A percentile compares a stretch with the other conserved stretches of the same genome.
Evolutionary conservation across 116 monocot genomes (phyloP).

Genomic region (Posidonia oceanica): DNA sequence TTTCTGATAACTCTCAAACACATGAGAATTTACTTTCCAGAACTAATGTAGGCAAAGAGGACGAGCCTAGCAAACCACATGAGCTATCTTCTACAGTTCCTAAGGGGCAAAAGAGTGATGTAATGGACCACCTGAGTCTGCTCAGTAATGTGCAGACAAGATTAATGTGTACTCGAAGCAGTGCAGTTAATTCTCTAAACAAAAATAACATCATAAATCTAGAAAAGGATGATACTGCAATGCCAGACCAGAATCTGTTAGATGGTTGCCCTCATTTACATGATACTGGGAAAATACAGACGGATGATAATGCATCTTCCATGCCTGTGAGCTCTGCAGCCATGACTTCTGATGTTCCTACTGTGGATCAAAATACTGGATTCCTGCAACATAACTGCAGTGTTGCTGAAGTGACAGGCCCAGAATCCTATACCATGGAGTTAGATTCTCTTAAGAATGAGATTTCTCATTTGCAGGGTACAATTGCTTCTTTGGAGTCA

Average conservation of each 20-base stretch:
- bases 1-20: neutral
- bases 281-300: constrained; percentile 5
- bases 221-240: constrained; percentile 7
- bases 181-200: neutral
- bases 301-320: constrained; percentile 7
- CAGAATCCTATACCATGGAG: constrained; percentile 24
- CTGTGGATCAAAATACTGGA: constrained; percentile 13
- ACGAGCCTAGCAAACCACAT: constrained; percentile 5
- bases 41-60: neutral
- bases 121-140: constrained; percentile 6
- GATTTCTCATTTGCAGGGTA: constrained; percentile 53
- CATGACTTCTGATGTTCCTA: constrained; percentile 11
- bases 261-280: neutral
- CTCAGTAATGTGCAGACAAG: constrained; percentile 7
- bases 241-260: constrained; percentile 9
- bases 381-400: constrained; percentile 9
- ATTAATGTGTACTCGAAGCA: constrained; percentile 1
- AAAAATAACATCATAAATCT: neutral
- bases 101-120: constrained; percentile 6
- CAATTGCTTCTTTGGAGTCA: constrained; percentile 56
- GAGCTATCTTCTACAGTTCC: constrained; percentile 1
- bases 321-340: constrained; percentile 7
- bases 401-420: constrained; percentile 11
- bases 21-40: neutral
- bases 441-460: constrained; percentile 47